Conservation (phyloP, 1,284 basidiomycete species). For the Fereydounia khargensis region DNA sequence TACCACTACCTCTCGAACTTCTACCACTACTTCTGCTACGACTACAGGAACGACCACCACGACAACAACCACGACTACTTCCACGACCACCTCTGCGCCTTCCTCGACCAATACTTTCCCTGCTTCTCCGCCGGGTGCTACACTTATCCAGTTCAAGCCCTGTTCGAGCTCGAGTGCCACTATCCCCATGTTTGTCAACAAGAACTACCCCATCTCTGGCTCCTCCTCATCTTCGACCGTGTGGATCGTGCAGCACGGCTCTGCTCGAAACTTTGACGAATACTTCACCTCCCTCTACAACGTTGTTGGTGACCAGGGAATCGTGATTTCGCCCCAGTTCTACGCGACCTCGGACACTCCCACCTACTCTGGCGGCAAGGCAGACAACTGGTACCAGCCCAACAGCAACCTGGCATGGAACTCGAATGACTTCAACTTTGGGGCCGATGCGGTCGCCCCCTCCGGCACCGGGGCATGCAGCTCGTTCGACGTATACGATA, state of each 20-base stretch:
- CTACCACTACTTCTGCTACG: neutral
- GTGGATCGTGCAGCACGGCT: slow-evolving; percentile 36
- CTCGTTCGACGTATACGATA: slow-evolving; percentile 35
- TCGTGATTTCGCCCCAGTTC: slow-evolving; percentile 26
- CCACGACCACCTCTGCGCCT: slow-evolving; percentile 1
- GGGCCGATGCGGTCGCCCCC: slow-evolving; percentile 18
- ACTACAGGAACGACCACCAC: neutral
- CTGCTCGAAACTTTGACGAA: slow-evolving; percentile 22
- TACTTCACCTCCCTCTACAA: slow-evolving; percentile 27
- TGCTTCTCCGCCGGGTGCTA: slow-evolving; percentile 8
- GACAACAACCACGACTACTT: slow-evolving; percentile 1
- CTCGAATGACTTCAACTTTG: slow-evolving; percentile 13
- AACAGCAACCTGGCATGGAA: slow-evolving; percentile 12
- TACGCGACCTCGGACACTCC: slow-evolving; percentile 11
- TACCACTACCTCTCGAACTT: neutral
- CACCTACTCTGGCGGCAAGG: too few relatives aligned
- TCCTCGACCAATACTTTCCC: too few relatives aligned
- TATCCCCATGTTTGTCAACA: slow-evolving; percentile 33
- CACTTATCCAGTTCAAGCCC: slow-evolving; percentile 13
- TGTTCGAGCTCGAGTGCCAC: slow-evolving; percentile 4
- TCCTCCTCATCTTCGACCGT: slow-evolving; percentile 7
- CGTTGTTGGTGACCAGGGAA: slow-evolving; percentile 16
- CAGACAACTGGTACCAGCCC: slow-evolving; percentile 23
- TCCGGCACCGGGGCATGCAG: slow-evolving; percentile 10
- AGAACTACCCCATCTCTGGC: slow-evolving; percentile 12